These are phyloP conservation scores for Oropetium thomaeum DNA, from an alignment of 176 grass and related monocot species.

Conservation along the genomic window DNA sequence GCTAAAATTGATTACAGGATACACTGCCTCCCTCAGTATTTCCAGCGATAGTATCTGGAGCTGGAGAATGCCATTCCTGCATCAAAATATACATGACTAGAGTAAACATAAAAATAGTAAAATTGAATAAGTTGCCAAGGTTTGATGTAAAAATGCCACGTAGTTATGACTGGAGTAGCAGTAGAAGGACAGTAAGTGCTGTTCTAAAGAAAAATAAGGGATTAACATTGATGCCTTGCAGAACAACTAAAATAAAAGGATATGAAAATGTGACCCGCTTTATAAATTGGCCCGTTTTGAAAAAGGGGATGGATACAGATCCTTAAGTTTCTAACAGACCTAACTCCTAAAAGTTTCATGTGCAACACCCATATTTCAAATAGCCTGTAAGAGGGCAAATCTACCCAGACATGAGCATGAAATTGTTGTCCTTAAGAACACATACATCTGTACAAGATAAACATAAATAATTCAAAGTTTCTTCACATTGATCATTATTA, in stretches of 20 bases:
- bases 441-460: not conserved
- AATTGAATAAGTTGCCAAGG: not conserved
- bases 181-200: not conserved
- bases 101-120: not conserved
- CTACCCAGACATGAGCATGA: not conserved
- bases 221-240: slow-evolving; percentile 1
- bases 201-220: not conserved
- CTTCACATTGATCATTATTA: not conserved
- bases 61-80: slow-evolving; percentile 81
- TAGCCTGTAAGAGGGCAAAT: not conserved
- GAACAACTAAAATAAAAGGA: slow-evolving; percentile 20
- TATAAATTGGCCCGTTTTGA: not conserved
- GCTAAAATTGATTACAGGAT: slow-evolving; percentile 52
- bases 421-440: slow-evolving; percentile 3
- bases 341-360: not conserved
- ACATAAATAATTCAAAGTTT: not conserved
- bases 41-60: slow-evolving; percentile 94
- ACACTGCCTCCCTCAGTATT: slow-evolving; percentile 93
- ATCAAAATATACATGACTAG: not conserved
- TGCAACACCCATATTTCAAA: not conserved
- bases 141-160: not conserved
- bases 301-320: not conserved
- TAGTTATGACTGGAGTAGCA: not conserved
- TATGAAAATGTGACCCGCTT: not conserved
- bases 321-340: slow-evolving; percentile 1